Conservation (phyloP, 192 early-diverging fungal genomes). For the Rhizophagus sp. region DNA sequence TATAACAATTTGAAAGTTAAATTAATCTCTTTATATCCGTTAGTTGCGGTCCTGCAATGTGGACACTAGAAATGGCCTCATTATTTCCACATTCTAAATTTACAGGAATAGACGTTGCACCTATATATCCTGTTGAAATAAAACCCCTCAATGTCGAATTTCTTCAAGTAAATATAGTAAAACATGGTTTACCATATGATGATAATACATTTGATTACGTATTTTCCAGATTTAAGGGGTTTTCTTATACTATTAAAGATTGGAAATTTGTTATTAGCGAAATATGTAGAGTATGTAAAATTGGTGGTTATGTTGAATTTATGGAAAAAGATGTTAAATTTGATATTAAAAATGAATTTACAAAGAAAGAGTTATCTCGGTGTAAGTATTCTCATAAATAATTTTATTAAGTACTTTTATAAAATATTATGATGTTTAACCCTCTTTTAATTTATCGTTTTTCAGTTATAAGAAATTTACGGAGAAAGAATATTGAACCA, state of each 20-base stretch:
- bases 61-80: conserved; percentile 40
- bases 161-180: conserved; percentile 27
- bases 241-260: conserved; percentile 22
- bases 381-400: background rate
- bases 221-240: conserved; percentile 29
- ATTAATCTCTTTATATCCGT: background rate
- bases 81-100: conserved; percentile 29
- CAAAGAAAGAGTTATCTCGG: background rate
- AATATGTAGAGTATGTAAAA: background rate
- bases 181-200: conserved; percentile 30
- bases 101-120: conserved; percentile 36
- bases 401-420: background rate
- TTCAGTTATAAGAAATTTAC: background rate
- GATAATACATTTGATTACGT: conserved; percentile 41
- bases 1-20: too few species aligned
- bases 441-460: background rate
- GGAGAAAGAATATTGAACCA: background rate
- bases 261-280: conserved; percentile 8
- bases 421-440: background rate
- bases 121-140: conserved; percentile 35
- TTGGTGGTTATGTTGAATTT: conserved; percentile 1
- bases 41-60: conserved; percentile 40
- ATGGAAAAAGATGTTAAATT: conserved; percentile 8
- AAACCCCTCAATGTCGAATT: conserved; percentile 39
- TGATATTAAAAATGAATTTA: background rate